Percentiles rank a stretch among this genome's conserved stretches.
Evolutionary conservation across 768 basidiomycete species (phyloP).

Genomic region (Russula sp.): DNA sequence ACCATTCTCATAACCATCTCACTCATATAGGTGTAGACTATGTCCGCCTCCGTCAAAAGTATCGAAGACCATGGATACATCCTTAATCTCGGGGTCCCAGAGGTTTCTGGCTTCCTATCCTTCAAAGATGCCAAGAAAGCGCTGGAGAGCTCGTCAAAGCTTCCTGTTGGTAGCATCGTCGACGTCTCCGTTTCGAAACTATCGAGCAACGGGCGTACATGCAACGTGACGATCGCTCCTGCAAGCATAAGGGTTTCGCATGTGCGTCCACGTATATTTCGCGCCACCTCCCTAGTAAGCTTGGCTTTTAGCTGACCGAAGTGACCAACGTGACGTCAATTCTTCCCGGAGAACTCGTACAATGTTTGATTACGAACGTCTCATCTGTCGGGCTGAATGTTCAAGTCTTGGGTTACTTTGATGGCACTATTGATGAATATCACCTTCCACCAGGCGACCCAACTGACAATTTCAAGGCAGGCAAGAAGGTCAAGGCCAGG

Average conservation of each 20-base stretch:
- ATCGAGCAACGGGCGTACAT: conserved; percentile 73
- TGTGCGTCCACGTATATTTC: conserved; percentile 37
- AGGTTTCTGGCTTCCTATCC: conserved; percentile 78
- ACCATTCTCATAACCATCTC: conserved; percentile 4
- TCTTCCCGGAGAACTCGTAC: conserved; percentile 80
- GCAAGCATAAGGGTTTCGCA: conserved; percentile 44
- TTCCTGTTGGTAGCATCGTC: conserved; percentile 63
- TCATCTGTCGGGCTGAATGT: conserved; percentile 73
- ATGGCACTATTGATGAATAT: conserved; percentile 79
- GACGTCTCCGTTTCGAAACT: conserved; percentile 60
- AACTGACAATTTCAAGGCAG: conserved; percentile 48
- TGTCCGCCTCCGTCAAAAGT: conserved; percentile 73
- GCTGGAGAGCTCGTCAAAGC: conserved; percentile 30
- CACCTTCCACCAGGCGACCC: conserved; percentile 53
- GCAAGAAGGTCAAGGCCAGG: conserved; percentile 76
- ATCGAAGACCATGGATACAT: conserved; percentile 94
- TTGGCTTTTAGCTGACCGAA: conserved; percentile 54
- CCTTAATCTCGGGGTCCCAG: conserved; percentile 74
- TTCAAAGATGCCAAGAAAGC: conserved; percentile 60
- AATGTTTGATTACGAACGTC: conserved; percentile 73
- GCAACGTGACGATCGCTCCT: conserved; percentile 57
- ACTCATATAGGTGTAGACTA: conserved; percentile 41
- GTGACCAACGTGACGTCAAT: conserved; percentile 73
- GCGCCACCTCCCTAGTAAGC: neutral
- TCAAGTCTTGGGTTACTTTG: conserved; percentile 87